Evolutionary conservation across 345 rosid species (phyloP).

Genomic region (Aurinia saxatilis): DNA sequence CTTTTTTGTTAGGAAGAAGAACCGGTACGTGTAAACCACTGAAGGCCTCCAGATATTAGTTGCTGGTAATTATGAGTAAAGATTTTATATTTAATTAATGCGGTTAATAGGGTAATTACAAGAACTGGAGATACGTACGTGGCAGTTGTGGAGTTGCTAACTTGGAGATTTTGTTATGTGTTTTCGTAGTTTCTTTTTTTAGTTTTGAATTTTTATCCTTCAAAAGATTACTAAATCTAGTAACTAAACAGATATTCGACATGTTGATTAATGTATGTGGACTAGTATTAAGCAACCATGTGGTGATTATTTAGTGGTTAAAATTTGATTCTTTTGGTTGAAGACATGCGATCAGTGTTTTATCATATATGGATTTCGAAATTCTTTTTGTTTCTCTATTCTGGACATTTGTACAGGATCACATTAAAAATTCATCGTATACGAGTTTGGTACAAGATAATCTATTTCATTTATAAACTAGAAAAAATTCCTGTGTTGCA

Average conservation of each 20-base stretch:
- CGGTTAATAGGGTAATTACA: background rate
- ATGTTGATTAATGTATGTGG: background rate
- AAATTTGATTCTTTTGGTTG: background rate
- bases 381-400: background rate
- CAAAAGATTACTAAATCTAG: background rate
- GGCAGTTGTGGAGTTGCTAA: background rate
- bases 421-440: background rate
- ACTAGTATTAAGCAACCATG: background rate
- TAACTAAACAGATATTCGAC: background rate
- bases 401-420: background rate
- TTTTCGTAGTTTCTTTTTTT: background rate
- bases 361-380: background rate
- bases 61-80: constrained; percentile 13
- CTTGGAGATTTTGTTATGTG: constrained; percentile 4
- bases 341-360: background rate
- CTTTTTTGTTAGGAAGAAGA: background rate
- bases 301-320: background rate
- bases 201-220: background rate
- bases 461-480: too few species aligned
- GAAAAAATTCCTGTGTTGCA: too few species aligned
- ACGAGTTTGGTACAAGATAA: too few species aligned
- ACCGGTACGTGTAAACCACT: constrained; percentile 22
- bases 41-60: constrained; percentile 5
- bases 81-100: background rate
- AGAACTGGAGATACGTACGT: background rate